Conservation (phyloP, 1,284 basidiomycete species). For the Ganoderma sinense region DNA sequence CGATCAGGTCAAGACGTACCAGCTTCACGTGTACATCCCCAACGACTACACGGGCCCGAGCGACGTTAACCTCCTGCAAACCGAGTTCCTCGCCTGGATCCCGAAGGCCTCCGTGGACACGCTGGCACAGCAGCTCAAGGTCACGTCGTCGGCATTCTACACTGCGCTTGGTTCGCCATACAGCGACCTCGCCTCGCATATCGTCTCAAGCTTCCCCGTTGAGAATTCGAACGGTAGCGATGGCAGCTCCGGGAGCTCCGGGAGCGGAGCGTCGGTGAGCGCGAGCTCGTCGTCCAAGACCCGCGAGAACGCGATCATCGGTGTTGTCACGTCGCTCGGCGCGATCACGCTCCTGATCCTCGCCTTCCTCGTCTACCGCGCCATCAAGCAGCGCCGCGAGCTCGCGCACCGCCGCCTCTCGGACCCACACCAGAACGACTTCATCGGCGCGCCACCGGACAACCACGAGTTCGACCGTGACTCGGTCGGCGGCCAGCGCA, state of each 20-base stretch:
- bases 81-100: slow-evolving; percentile 69
- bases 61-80: slow-evolving; percentile 59
- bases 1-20: slow-evolving; percentile 58
- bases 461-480: slow-evolving; percentile 79
- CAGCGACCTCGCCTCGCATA: slow-evolving; percentile 60
- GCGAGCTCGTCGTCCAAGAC: slow-evolving; percentile 41
- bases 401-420: slow-evolving; percentile 68
- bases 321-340: slow-evolving; percentile 79
- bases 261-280: slow-evolving; percentile 11
- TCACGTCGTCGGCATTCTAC: slow-evolving; percentile 67
- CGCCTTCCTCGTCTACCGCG: slow-evolving; percentile 67
- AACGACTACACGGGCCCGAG: slow-evolving; percentile 51
- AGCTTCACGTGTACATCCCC: slow-evolving; percentile 67
- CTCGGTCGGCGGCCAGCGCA: slow-evolving; percentile 70
- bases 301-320: slow-evolving; percentile 81
- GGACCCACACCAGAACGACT: slow-evolving; percentile 48
- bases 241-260: slow-evolving; percentile 33
- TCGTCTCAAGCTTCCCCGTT: slow-evolving; percentile 67
- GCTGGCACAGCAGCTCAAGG: slow-evolving; percentile 64
- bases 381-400: slow-evolving; percentile 65
- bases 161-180: slow-evolving; percentile 46
- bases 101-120: slow-evolving; percentile 53
- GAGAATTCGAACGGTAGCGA: slow-evolving; percentile 43
- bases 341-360: slow-evolving; percentile 73
- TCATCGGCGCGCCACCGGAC: slow-evolving; percentile 55